phyloP scores from a whole-genome alignment of 371 early-diverging fungal genomes.

The Actinomucor elegans region DNA sequence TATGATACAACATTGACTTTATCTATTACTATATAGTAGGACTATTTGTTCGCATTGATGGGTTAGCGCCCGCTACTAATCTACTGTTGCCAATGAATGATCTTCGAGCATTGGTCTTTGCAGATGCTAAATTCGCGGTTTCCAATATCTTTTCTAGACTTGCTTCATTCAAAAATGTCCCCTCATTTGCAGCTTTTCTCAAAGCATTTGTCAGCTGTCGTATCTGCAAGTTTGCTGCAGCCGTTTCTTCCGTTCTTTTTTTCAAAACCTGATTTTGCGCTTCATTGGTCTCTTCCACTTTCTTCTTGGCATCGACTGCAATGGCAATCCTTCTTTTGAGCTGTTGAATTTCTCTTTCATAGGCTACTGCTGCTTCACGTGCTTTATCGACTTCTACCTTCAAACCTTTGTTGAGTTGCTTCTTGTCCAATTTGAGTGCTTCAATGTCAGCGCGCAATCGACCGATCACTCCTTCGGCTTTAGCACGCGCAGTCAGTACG shows the following conservation, averaged over 20 bases:
- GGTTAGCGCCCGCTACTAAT: neutral
- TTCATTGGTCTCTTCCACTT: constrained; percentile 62
- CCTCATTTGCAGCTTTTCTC: constrained; percentile 35
- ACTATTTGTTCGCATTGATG: neutral
- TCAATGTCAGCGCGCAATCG: constrained; percentile 50
- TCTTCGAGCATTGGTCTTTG: neutral
- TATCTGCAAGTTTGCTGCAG: constrained; percentile 27
- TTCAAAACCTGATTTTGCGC: constrained; percentile 50
- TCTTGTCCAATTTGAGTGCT: constrained; percentile 66
- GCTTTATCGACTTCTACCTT: constrained; percentile 60
- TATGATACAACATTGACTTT: too few species aligned
- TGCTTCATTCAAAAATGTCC: constrained; percentile 34
- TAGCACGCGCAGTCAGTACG: constrained; percentile 43
- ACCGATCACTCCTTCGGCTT: constrained; percentile 37
- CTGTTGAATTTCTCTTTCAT: constrained; percentile 68
- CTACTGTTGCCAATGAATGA: too few species aligned
- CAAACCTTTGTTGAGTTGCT: constrained; percentile 66
- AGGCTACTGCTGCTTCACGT: constrained; percentile 52
- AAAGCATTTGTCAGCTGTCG: constrained; percentile 26
- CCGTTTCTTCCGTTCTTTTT: constrained; percentile 48
- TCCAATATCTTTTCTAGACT: constrained; percentile 26
- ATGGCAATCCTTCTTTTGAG: constrained; percentile 58
- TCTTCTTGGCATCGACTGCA: constrained; percentile 60
- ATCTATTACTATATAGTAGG: neutral
- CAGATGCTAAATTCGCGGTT: neutral